Conservation (phyloP, 1,139 yeast genomes). For the Hansenula lynferdii region DNA sequence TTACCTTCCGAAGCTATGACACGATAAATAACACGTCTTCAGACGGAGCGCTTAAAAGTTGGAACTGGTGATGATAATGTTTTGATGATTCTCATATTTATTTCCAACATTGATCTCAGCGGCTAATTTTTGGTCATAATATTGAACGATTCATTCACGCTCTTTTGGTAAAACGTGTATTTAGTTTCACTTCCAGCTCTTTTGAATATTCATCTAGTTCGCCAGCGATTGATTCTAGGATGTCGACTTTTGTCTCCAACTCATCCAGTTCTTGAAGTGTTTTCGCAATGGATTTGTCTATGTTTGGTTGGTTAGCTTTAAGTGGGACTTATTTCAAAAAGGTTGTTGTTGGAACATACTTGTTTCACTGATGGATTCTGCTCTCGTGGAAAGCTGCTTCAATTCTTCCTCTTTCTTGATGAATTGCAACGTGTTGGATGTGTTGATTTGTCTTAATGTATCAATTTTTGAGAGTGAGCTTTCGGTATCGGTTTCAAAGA, state of each 20-base stretch:
- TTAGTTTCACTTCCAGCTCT: constrained; percentile 40
- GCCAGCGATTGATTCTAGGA: constrained; percentile 39
- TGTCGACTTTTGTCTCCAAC: constrained; percentile 42
- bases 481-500: constrained; percentile 52
- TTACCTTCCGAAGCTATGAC: too few relatives aligned
- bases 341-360: constrained; percentile 28
- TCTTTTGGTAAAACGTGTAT: neutral
- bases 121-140: neutral
- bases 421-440: constrained; percentile 52
- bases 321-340: too few relatives aligned
- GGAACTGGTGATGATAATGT: too few relatives aligned
- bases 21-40: too few relatives aligned
- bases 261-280: constrained; percentile 30
- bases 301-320: constrained; percentile 6
- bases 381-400: constrained; percentile 33
- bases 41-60: too few relatives aligned
- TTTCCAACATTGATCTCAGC: too few relatives aligned
- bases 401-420: constrained; percentile 49
- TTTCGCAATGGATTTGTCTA: constrained; percentile 30
- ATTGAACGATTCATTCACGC: neutral
- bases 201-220: constrained; percentile 61
- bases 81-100: too few relatives aligned
- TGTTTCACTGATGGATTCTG: constrained; percentile 26
- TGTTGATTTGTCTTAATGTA: constrained; percentile 49
- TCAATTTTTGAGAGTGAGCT: constrained; percentile 47